Evolutionary conservation across 768 basidiomycete species (phyloP), one percentile per base, ranked within the genome.

Genomic region (Crassisporium funariophilum): DNA sequence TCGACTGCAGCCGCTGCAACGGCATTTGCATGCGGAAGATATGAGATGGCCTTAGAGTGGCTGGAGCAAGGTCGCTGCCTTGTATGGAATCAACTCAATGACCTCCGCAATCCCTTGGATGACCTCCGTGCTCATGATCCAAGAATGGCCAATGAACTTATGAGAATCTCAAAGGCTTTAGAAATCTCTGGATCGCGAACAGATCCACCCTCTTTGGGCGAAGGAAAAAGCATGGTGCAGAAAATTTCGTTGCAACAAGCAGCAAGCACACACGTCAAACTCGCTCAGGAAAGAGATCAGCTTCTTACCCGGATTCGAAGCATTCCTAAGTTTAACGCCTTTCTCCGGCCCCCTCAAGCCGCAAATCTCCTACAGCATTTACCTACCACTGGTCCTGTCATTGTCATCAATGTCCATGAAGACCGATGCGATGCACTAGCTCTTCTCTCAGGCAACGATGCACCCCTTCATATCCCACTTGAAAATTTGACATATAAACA

Each of bases 381-480:
- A 2, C 42, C 42, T n/a, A 5, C 39, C 0, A 55, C 45, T 1
- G 70, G 69, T 6, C 66, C 67, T 4, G 61, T 71, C 13, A 61
- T 72, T 19, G 40, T 75, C 10, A 54, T 75, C 40, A 75, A 73
- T 33, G 46, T 61, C 13, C 51, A 60, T 45, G 16, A 27, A 8
- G 41, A 10, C 24, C 58, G 69, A 9, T 75, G 70, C 35, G 70
- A 76, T 49, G 73, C 70, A 1, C 27, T 76, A 13, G 65, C 72
- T 12, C 57, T 73, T 22, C 27, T 55, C 4, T 35, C 27, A 4
- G 50, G 44, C 8, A n/a, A 23, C 10, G 40, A 44, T 24, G 19
- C 40, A 16, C 37, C 46, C 11, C 25, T 49, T 9, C 49, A 54
- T 23, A 41, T 60, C 19, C 51, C 57, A 16, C 43, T 60, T 8